Evolutionary conservation across 768 basidiomycete species (phyloP), one percentile per base, ranked within the genome.

Genomic region (Mycena capillaripes): DNA sequence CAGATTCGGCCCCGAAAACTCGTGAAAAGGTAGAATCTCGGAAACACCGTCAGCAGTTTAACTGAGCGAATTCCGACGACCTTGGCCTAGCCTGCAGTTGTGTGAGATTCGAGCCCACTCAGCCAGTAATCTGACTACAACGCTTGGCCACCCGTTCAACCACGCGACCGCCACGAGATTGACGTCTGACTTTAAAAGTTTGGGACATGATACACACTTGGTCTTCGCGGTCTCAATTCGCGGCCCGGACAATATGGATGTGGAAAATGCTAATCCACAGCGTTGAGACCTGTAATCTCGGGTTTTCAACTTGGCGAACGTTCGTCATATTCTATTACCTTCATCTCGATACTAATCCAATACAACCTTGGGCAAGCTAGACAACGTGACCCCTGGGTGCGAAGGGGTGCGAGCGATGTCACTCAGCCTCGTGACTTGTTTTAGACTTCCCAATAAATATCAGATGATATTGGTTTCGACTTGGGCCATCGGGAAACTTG

Each of bases 251-350:
- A n/a, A n/a, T n/a, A n/a, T n/a, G n/a, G n/a, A n/a, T n/a, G n/a
- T n/a, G n/a, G n/a, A n/a, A n/a, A n/a, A n/a, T n/a, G n/a, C n/a
- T n/a, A n/a, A n/a, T n/a, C n/a, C n/a, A n/a, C n/a, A n/a, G n/a
- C n/a, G n/a, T n/a, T n/a, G n/a, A n/a, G n/a, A n/a, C n/a, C n/a
- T n/a, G n/a, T n/a, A 60, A 42, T 40, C 58, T 60, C 25, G 40
- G 58, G 42, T 60, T 60, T 60, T 44, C 58, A 60, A 42, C 58
- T 60, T 60, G 58, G 58, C 58, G 58, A 60, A 60, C 57, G 36
- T 40, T 59, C 36, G 40, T 59, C 23, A 40, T 60, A 44, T 42
- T 42, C 38, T 44, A 60, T 60, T 60, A 60, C 27, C 40, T 44
- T 44, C 58, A 60, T 60, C 40, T 29, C 58, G 58, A 60, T 42